Percentiles rank a stretch among this genome's conserved stretches.
Evolutionary conservation across 225 moss, liverwort and hornwort species (phyloP).

Genomic region (Pseudisothecium myosuroides): DNA sequence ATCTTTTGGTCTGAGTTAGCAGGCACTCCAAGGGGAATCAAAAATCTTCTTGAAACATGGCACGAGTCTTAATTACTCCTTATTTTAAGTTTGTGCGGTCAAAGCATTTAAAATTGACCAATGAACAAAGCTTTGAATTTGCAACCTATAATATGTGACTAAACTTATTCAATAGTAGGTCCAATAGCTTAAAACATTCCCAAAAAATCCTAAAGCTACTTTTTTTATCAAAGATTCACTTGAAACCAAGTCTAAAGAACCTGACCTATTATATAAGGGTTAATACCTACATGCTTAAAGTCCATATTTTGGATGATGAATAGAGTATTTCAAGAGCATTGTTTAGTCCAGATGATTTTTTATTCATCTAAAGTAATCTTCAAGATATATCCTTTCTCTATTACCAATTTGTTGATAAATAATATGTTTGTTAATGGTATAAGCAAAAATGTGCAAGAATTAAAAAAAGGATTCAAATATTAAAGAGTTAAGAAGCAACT

Average conservation of each 20-base stretch:
- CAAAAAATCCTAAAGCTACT: not conserved
- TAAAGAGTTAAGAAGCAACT: not conserved
- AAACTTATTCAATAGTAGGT: not conserved
- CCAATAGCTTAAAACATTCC: not conserved
- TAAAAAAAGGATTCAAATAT: not conserved
- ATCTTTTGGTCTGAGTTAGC: not conserved
- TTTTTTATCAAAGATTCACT: not conserved
- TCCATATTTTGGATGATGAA: not conserved
- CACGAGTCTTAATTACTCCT: not conserved
- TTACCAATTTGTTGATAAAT: not conserved
- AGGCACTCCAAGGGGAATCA: not conserved
- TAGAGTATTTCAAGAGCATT: not conserved
- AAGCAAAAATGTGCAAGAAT: not conserved
- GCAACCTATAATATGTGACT: not conserved
- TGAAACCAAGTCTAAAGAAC: not conserved
- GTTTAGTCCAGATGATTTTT: not conserved
- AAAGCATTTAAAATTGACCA: not conserved
- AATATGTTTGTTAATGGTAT: not conserved
- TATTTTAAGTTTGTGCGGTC: not conserved
- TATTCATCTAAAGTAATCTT: not conserved
- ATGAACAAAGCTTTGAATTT: not conserved
- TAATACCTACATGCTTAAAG: accelerated
- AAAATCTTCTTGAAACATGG: not conserved
- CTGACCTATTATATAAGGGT: accelerated
- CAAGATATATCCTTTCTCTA: not conserved